These are phyloP conservation scores for Inosperma sp. DNA, from an alignment of 768 basidiomycete species.

Conservation along the genomic window DNA sequence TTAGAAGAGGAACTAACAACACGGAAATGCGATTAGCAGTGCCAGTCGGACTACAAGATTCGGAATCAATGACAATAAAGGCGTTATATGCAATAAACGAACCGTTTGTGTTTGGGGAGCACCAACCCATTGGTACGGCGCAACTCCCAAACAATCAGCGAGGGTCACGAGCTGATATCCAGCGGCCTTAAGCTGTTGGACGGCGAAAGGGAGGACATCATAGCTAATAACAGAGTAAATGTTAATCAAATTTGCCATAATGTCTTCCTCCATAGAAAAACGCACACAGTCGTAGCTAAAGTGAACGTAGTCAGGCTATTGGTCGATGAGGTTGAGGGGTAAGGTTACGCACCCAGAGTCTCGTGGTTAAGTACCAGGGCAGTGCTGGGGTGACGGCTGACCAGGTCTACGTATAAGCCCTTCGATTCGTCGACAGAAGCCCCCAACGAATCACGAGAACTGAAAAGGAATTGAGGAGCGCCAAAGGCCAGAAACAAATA, in stretches of 20 bases:
- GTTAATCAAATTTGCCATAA: background rate
- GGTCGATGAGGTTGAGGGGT: background rate
- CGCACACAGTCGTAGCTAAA: conserved; percentile 26
- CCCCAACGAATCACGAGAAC: conserved; percentile 30
- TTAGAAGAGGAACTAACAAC: background rate
- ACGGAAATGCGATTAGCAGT: conserved; percentile 20
- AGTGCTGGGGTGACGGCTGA: conserved; percentile 21
- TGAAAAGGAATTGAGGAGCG: conserved; percentile 1
- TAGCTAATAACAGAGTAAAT: conserved; percentile 16
- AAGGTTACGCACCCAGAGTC: conserved; percentile 16
- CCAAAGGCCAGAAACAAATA: background rate
- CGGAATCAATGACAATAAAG: background rate
- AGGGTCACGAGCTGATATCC: conserved; percentile 38
- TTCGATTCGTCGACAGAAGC: conserved; percentile 21
- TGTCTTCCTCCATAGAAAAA: background rate
- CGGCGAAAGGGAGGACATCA: conserved; percentile 29
- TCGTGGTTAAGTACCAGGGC: conserved; percentile 36
- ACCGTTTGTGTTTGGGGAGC: conserved; percentile 23
- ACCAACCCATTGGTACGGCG: conserved; percentile 30
- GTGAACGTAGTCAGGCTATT: conserved; percentile 7
- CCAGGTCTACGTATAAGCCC: conserved; percentile 20
- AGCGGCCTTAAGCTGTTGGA: conserved; percentile 24
- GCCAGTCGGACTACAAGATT: conserved; percentile 21
- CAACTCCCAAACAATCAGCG: conserved; percentile 34
- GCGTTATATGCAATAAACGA: conserved; percentile 9